Evolutionary conservation across 2,329 filamentous ascomycete species (phyloP), one percentile per base, ranked within the genome.

Genomic region (Cercospora sp.): DNA sequence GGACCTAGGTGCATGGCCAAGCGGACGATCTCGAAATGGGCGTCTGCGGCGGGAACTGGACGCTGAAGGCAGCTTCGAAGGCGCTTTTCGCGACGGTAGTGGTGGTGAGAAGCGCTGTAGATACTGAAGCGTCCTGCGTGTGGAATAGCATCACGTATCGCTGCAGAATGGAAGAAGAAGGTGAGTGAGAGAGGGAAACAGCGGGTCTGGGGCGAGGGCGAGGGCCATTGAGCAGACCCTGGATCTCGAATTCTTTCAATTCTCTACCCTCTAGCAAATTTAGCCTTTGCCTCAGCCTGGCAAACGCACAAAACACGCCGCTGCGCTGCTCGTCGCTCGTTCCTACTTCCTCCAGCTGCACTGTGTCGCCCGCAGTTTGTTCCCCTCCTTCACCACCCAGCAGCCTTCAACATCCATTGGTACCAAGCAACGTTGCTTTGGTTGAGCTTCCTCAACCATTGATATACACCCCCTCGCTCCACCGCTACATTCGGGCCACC

Each of bases 401-500:
- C 53, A 57, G 53, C 26, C 16, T 8, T 6, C 9, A 12, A 9
- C 55, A n/a, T 59, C 55, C 55, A 5, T 10, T 24, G 55, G 49
- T 55, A 28, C 49, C 24, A 55, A 28, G 49, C 49, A 28, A 28
- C 49, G 49, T 30, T 55, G 49, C 49, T 55, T 28, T n/a, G 28
- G 55, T 37, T 37, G 28, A 59, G 55, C 30, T 37, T 2, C 55
- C 55, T 59, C 55, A 59, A 59, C 32, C 59, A 28, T 24, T 16
- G n/a, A 61, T n/a, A 9, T 49, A 26, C 34, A 16, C 34, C 59
- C 59, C 34, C 26, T 37, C 59, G 37, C 53, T 26, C 53, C 63
- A 37, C 63, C 60, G 49, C 65, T 21, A 51, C 65, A 13, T 13
- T 28, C 49, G 49, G 21, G 49, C 49, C 49, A 55, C 49, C 49